Conservation (phyloP, 2,329 filamentous ascomycete species). For the Orbilia ellipsospora region DNA sequence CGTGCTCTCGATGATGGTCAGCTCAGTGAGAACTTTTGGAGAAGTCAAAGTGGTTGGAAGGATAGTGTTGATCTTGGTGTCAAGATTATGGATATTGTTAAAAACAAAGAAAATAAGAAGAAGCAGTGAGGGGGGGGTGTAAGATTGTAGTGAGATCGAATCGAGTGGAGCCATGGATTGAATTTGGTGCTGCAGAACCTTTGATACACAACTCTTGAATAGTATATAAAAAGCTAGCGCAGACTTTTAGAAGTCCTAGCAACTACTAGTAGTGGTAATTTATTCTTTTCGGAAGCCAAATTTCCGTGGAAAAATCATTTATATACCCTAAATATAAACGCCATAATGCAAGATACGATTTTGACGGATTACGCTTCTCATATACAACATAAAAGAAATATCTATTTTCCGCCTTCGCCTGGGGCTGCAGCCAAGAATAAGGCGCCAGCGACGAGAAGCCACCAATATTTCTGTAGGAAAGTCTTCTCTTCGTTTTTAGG, state of each 20-base stretch:
- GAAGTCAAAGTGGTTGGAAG: conserved; percentile 47
- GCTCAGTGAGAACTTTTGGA: conserved; percentile 52
- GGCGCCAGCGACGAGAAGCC: conserved; percentile 69
- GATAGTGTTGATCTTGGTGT: conserved; percentile 43
- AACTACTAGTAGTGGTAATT: not conserved
- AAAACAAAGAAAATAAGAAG: conserved; percentile 48
- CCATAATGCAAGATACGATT: conserved; percentile 1
- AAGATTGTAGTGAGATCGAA: not conserved
- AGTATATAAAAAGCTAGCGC: not conserved
- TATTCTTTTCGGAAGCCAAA: conserved; percentile 1
- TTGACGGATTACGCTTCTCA: not conserved
- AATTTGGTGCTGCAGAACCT: not conserved
- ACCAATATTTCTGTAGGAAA: conserved; percentile 77
- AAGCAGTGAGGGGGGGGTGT: conserved; percentile 32
- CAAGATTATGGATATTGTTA: conserved; percentile 44
- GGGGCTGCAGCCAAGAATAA: conserved; percentile 64
- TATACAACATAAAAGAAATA: not conserved
- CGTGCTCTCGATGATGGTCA: conserved; percentile 33
- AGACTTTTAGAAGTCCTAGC: not conserved
- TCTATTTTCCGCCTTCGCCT: conserved; percentile 42
- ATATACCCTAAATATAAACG: conserved; percentile 15
- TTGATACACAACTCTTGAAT: not conserved
- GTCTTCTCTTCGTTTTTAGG: conserved; percentile 70
- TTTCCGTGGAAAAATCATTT: not conserved
- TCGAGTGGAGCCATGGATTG: not conserved